Evolutionary conservation across 371 early-diverging fungal genomes (phyloP), one percentile per base, ranked within the genome.

Genomic region (Thermomucor indicae-seudaticae): DNA sequence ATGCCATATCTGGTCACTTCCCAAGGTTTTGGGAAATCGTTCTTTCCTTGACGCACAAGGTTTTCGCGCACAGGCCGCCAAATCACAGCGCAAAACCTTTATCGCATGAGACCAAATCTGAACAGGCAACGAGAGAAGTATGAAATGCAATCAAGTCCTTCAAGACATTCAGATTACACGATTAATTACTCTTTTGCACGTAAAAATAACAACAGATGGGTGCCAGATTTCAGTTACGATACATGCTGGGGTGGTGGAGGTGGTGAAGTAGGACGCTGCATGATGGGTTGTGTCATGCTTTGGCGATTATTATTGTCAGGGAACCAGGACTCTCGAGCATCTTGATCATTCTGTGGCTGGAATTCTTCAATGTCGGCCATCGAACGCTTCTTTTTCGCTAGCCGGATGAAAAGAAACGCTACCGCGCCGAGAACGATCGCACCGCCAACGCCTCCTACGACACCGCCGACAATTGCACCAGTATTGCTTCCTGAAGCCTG

Each of bases 401-500:
- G 50, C 19, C 58, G 55, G 22, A 63, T 49, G 28, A 49, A 55
- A 35, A 58, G 55, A 24, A 60, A 55, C 0, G 49, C 58, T 20
- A 52, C 16, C 14, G 48, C 58, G 27, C 32, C 48, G 16, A 58
- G 4, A 4, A 48, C 53, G 14, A 42, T 24, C 10, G 49, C 48
- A 22, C 54, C 53, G 7, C 53, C 53, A 14, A 58, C 53, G 17
- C 53, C 47, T 12, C 53, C 58, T 0, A 58, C 53, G 10, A 53
- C 53, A 7, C 53, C 51, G 0, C 58, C 58, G 3, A 58, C 47
- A 14, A 58, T 58, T 6, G 47, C 49, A 8, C 39, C 49, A 2
- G 46, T 51, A 25, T 44, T 52, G 12, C 16, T 22, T 10, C 49
- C 34, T n/a, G n/a, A n/a, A n/a, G n/a, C n/a, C n/a, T n/a, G n/a